These are phyloP conservation scores for Dothiorella sarmentorum DNA, from an alignment of 2,329 filamentous ascomycete species.

Conservation along the genomic window DNA sequence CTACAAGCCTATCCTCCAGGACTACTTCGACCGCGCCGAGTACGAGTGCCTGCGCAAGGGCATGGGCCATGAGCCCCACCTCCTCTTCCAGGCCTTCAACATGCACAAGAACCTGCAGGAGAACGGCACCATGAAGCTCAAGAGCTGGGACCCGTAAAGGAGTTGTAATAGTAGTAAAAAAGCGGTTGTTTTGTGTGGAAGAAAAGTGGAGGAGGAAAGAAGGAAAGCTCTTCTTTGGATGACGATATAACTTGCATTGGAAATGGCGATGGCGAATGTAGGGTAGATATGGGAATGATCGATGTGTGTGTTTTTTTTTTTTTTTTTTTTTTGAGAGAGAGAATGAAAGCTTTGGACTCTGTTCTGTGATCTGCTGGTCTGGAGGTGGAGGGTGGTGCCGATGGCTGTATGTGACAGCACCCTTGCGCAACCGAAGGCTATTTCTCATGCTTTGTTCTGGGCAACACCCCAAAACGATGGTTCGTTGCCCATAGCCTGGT, in stretches of 20 bases:
- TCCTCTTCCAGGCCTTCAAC: slow-evolving; percentile 82
- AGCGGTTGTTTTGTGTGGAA: neutral
- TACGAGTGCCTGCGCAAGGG: slow-evolving; percentile 81
- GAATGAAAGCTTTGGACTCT: too few relatives aligned
- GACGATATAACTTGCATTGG: neutral
- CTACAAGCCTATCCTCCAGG: slow-evolving; percentile 75
- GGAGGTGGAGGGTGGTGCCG: too few relatives aligned
- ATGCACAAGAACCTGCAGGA: slow-evolving; percentile 81
- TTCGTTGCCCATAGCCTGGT: too few relatives aligned
- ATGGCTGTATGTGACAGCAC: too few relatives aligned
- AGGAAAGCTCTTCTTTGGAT: neutral
- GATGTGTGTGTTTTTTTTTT: neutral
- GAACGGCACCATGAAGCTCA: slow-evolving; percentile 86
- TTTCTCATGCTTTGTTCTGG: too few relatives aligned
- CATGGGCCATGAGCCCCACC: slow-evolving; percentile 85
- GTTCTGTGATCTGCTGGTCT: too few relatives aligned
- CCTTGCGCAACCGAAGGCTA: too few relatives aligned
- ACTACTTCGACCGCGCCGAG: slow-evolving; percentile 84
- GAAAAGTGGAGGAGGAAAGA: neutral
- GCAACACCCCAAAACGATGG: too few relatives aligned
- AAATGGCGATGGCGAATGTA: slow-evolving; percentile 3
- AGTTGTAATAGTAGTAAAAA: too few relatives aligned
- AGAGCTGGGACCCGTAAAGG: slow-evolving; percentile 60
- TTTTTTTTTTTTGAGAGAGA: too few relatives aligned
- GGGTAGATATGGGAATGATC: slow-evolving; percentile 2